phyloP scores from a whole-genome alignment of 2,329 filamentous ascomycete genomes.

The Neofusicoccum laricinum region DNA sequence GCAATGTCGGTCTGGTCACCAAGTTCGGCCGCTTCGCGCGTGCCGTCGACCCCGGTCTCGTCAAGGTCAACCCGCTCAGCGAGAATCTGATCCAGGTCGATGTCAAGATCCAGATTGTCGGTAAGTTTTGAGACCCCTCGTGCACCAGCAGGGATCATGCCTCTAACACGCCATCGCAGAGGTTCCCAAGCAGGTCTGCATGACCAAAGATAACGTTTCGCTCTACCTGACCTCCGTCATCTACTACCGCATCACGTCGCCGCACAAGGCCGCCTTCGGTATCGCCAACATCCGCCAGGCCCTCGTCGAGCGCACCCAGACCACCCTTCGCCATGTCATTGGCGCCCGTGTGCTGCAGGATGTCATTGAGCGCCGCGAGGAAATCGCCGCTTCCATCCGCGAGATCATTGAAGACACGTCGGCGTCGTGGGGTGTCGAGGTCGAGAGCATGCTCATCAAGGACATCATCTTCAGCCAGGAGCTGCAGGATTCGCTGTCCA shows the following conservation, averaged over 20 bases:
- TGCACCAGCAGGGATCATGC: not conserved
- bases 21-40: constrained; percentile 95
- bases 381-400: constrained; percentile 89
- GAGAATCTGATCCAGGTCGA: constrained; percentile 89
- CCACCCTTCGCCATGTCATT: constrained; percentile 93
- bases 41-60: constrained; percentile 92
- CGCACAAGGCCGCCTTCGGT: constrained; percentile 95
- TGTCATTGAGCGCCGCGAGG: constrained; percentile 96
- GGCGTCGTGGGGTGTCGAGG: constrained; percentile 87
- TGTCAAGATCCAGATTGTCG: constrained; percentile 97
- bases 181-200: constrained; percentile 94
- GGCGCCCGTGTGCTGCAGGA: constrained; percentile 94
- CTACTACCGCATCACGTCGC: constrained; percentile 95
- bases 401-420: constrained; percentile 98
- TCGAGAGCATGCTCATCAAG: constrained; percentile 99
- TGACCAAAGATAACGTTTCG: constrained; percentile 99
- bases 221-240: constrained; percentile 93
- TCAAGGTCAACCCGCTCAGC: constrained; percentile 94
- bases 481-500: constrained; percentile 91
- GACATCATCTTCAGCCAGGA: constrained; percentile 97
- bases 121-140: constrained; percentile 33
- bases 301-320: constrained; percentile 97
- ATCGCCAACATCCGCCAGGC: constrained; percentile 93
- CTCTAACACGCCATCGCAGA: constrained; percentile 44
- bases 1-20: constrained; percentile 91